Percentiles rank a stretch among this genome's conserved stretches.
These are phyloP conservation scores for Emericellopsis terricola DNA, from an alignment of 495 filamentous ascomycete genomes.

Conservation along the genomic window DNA sequence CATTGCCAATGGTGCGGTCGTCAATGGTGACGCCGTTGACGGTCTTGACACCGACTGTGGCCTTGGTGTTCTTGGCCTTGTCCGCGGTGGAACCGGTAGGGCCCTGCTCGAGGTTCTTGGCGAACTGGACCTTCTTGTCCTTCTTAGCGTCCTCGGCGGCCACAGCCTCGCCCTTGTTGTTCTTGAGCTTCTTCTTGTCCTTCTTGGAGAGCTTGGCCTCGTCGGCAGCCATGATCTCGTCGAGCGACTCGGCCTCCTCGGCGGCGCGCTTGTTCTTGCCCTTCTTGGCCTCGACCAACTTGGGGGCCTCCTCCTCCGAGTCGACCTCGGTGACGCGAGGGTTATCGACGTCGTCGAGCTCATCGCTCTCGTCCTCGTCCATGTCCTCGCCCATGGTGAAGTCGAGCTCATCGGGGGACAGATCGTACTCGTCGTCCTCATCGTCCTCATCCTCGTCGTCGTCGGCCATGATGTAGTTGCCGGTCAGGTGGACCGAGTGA, in stretches of 20 bases:
- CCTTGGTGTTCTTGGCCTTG: conserved; percentile 20
- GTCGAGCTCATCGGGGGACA: conserved; percentile 47
- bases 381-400: conserved; percentile 11
- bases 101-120: conserved; percentile 93
- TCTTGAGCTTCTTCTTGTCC: conserved; percentile 97
- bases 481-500: conserved; percentile 77
- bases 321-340: conserved; percentile 71
- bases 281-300: conserved; percentile 52
- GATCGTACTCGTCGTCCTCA: conserved; percentile 60
- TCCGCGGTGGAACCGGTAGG: conserved; percentile 50
- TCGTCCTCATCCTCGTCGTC: conserved; percentile 48
- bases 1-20: conserved; percentile 80
- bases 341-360: conserved; percentile 67
- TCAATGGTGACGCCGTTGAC: conserved; percentile 81
- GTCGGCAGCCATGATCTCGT: conserved; percentile 32
- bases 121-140: conserved; percentile 97
- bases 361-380: conserved; percentile 65
- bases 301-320: conserved; percentile 56
- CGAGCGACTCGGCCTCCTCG: conserved; percentile 49
- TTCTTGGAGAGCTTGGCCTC: conserved; percentile 75
- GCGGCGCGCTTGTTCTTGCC: conserved; percentile 78
- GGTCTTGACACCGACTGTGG: conserved; percentile 47
- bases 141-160: conserved; percentile 38
- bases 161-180: conserved; percentile 78
- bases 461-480: conserved; percentile 66